Evolutionary conservation across 768 basidiomycete genomes (phyloP).

Genomic region (Rhizopogon roseolus): DNA sequence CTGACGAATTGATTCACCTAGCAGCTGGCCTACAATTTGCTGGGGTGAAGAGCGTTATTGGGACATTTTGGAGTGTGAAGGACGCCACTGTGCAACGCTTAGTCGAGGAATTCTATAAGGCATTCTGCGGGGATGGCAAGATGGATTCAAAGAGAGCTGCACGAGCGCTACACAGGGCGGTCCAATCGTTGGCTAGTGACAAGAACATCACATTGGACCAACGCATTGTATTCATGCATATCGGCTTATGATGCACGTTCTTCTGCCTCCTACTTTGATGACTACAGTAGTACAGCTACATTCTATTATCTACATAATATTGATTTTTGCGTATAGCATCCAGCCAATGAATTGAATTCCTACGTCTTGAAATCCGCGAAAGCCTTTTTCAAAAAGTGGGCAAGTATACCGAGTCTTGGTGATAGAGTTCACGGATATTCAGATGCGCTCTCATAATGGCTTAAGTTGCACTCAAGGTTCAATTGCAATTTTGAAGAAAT

Average conservation of each 20-base stretch:
- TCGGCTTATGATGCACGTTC: neutral
- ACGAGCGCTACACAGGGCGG: neutral
- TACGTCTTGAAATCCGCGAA: neutral
- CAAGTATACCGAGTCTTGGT: too few species aligned
- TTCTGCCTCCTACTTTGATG: too few species aligned
- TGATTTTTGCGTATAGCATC: too few species aligned
- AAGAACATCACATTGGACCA: neutral
- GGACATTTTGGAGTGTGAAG: slow-evolving; percentile 15
- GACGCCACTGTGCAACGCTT: neutral
- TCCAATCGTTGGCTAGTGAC: neutral
- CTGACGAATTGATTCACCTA: slow-evolving; percentile 17
- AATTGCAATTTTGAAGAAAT: slow-evolving; percentile 11
- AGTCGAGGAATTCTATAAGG: neutral
- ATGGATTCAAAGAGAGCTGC: slow-evolving; percentile 1
- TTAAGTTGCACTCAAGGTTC: too few species aligned
- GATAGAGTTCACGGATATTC: too few species aligned
- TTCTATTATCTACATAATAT: too few species aligned
- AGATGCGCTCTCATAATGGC: too few species aligned
- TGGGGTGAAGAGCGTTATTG: slow-evolving; percentile 16
- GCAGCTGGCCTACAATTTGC: slow-evolving; percentile 16
- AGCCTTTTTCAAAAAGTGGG: too few species aligned
- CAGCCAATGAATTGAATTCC: too few species aligned
- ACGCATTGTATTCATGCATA: slow-evolving; percentile 3
- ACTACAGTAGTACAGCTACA: too few species aligned
- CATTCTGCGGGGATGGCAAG: neutral